These are phyloP conservation scores for Fusarium neocosmosporiellum DNA, from an alignment of 2,329 filamentous ascomycete genomes.

Conservation along the genomic window DNA sequence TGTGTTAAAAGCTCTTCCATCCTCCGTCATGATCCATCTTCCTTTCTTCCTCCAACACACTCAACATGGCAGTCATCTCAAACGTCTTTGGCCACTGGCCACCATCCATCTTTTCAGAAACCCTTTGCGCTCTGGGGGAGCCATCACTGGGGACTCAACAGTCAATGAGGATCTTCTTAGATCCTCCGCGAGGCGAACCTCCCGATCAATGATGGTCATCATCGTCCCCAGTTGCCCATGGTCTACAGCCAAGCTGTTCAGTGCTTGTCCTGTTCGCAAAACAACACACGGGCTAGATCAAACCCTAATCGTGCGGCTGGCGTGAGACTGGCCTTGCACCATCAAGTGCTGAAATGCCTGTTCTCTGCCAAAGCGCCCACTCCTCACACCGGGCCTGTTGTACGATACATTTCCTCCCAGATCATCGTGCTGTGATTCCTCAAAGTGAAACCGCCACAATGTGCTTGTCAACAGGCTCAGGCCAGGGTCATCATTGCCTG, in stretches of 20 bases:
- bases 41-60: conserved; percentile 6
- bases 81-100: conserved; percentile 22
- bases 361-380: not conserved
- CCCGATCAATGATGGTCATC: not conserved
- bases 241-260: not conserved
- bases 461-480: not conserved
- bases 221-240: not conserved
- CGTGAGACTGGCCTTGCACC: not conserved
- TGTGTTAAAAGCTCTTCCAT: not conserved
- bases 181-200: conserved; percentile 1
- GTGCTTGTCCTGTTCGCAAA: not conserved
- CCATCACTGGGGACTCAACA: conserved; percentile 25
- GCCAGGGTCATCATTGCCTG: not conserved
- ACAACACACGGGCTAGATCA: not conserved
- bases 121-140: conserved; percentile 18
- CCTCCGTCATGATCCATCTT: not conserved
- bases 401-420: not conserved
- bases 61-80: conserved; percentile 16
- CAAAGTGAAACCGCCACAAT: not conserved
- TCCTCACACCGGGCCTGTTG: not conserved
- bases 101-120: conserved; percentile 6
- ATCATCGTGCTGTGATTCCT: not conserved
- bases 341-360: not conserved
- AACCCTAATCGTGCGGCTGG: not conserved
- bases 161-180: conserved; percentile 2